Evolutionary conservation across 345 rosid genomes (phyloP).

Genomic region (Melaleuca quinquenervia): DNA sequence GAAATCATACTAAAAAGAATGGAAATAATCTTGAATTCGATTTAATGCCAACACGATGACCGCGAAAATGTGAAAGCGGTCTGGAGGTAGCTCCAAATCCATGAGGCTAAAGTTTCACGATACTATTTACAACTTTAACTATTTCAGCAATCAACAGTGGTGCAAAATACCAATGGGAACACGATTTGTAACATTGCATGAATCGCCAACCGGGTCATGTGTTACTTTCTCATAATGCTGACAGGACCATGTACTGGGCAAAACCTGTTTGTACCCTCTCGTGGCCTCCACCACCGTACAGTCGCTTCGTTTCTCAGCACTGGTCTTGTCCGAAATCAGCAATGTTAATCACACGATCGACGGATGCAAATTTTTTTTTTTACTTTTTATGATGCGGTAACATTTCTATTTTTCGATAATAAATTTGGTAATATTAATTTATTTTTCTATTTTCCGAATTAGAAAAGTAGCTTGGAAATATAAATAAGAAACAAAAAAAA

Average conservation of each 20-base stretch:
- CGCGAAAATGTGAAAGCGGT: not conserved
- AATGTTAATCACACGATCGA: not conserved
- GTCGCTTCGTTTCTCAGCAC: not conserved
- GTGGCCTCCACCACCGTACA: not conserved
- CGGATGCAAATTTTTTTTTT: not conserved
- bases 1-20: not conserved
- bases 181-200: not conserved
- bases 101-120: not conserved
- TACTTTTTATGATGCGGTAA: too few species aligned
- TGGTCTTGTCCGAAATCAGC: not conserved
- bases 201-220: not conserved
- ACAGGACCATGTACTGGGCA: not conserved
- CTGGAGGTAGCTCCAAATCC: not conserved
- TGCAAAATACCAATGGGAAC: not conserved
- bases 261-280: not conserved
- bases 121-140: not conserved
- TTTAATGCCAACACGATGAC: not conserved
- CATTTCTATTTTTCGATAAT: too few species aligned
- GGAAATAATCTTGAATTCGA: not conserved
- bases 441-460: too few species aligned
- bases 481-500: too few species aligned
- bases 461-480: too few species aligned
- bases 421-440: too few species aligned
- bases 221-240: not conserved
- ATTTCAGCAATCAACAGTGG: not conserved